These are phyloP conservation scores for Agrostemma githago DNA, from an alignment of 148 eudicot genomes.

Conservation along the genomic window DNA sequence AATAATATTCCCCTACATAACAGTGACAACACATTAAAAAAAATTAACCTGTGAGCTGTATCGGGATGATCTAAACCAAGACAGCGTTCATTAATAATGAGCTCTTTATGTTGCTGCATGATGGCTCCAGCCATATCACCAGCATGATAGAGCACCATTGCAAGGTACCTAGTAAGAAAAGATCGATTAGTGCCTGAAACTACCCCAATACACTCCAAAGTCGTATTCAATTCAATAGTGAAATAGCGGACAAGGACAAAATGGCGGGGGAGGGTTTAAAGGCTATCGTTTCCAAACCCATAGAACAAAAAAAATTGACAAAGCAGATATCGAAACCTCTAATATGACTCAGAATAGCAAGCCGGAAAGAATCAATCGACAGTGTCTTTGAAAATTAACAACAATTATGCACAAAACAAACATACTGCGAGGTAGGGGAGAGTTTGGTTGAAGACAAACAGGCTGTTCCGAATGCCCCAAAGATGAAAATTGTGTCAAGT, in stretches of 20 bases:
- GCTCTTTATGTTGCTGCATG: constrained; percentile 98
- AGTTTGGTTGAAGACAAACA: no score
- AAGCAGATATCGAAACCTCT: background rate
- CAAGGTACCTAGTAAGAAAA: constrained; percentile 61
- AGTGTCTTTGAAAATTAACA: no score
- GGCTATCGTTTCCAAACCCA: background rate
- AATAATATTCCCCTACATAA: background rate
- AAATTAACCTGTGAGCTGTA: constrained; percentile 91
- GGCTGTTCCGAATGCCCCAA: no score
- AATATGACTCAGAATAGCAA: background rate
- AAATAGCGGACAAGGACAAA: background rate
- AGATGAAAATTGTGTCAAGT: no score
- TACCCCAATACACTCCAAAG: background rate
- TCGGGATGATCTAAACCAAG: constrained; percentile 97
- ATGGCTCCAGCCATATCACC: constrained; percentile 98
- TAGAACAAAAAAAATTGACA: no score
- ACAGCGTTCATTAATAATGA: constrained; percentile 95
- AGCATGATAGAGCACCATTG: constrained; percentile 97
- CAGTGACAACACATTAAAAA: constrained; percentile 4
- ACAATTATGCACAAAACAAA: no score
- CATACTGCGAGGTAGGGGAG: no score
- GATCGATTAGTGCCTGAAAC: background rate
- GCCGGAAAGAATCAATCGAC: background rate
- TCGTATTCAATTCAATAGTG: background rate
- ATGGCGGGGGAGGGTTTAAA: background rate